phyloP scores from a whole-genome alignment of 352 stramenopile species.

The Blastocystis sp. region DNA sequence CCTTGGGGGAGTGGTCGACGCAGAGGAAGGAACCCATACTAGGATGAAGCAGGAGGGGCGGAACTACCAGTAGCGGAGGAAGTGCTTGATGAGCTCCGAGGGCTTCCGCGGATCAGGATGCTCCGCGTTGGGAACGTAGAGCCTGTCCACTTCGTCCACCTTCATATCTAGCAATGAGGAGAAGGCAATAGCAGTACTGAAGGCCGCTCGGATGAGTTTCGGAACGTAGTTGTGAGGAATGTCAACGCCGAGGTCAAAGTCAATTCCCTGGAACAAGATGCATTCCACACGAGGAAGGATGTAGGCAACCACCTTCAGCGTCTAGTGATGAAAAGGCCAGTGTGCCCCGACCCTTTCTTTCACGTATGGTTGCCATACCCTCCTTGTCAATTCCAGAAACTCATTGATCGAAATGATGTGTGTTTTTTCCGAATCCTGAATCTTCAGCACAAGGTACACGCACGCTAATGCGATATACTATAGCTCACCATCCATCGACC shows the following conservation, averaged over 20 bases:
- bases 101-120: slow-evolving; percentile 10
- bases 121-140: not conserved
- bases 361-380: not conserved
- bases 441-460: slow-evolving; percentile 34
- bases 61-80: slow-evolving; percentile 7
- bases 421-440: slow-evolving; percentile 35
- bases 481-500: not conserved
- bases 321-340: slow-evolving; percentile 2
- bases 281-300: slow-evolving; percentile 38
- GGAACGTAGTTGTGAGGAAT: slow-evolving; percentile 54
- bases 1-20: not conserved
- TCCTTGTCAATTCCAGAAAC: not conserved
- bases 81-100: not conserved
- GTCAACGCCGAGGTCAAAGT: slow-evolving; percentile 35
- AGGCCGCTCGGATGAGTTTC: not conserved
- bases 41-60: not conserved
- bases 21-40: slow-evolving; percentile 21
- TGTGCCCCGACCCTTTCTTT: not conserved
- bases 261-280: slow-evolving; percentile 30
- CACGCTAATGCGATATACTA: slow-evolving; percentile 40
- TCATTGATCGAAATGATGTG: not conserved
- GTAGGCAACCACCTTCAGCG: not conserved
- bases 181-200: slow-evolving; percentile 1
- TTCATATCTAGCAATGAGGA: slow-evolving; percentile 10
- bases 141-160: not conserved